A percentile compares a stretch with the other conserved stretches of the same genome.
phyloP scores from a whole-genome alignment of 1,284 basidiomycete genomes.

The Amylostereum areolatum region DNA sequence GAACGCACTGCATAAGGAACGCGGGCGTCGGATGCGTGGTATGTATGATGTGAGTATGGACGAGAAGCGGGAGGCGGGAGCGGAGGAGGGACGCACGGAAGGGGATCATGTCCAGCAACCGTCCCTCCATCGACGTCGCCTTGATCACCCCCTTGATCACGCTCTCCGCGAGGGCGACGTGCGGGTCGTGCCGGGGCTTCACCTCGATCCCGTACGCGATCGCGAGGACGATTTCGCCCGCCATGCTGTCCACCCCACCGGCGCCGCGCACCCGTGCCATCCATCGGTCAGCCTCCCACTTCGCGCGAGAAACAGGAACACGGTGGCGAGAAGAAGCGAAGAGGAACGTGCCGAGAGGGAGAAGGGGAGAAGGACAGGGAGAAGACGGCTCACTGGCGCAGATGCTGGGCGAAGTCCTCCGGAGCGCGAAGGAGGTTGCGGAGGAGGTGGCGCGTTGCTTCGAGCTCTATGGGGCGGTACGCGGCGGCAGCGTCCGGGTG shows the following conservation, averaged over 20 bases:
- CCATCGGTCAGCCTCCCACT: too few relatives aligned
- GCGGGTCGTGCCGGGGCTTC: slow-evolving; percentile 16
- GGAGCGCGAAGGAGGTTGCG: slow-evolving; percentile 21
- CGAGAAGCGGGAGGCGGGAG: not conserved
- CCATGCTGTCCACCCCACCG: slow-evolving; percentile 11
- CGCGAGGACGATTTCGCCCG: slow-evolving; percentile 18
- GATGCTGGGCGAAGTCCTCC: slow-evolving; percentile 15
- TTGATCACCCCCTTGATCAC: slow-evolving; percentile 13
- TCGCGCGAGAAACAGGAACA: too few relatives aligned
- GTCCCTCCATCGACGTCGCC: slow-evolving; percentile 14
- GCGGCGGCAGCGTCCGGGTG: slow-evolving; percentile 15
- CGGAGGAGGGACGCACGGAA: slow-evolving; percentile 12
- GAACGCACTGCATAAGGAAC: slow-evolving; percentile 8
- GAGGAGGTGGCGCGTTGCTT: slow-evolving; percentile 27
- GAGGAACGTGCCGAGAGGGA: not conserved
- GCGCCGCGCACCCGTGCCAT: too few relatives aligned
- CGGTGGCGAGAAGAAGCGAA: too few relatives aligned
- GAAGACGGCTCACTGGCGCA: slow-evolving; percentile 20
- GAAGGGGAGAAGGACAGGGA: not conserved
- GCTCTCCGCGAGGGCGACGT: slow-evolving; percentile 18
- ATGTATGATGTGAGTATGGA: not conserved
- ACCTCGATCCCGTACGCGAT: slow-evolving; percentile 23
- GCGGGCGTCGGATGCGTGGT: slow-evolving; percentile 1
- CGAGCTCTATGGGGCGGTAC: slow-evolving; percentile 24
- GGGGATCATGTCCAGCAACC: slow-evolving; percentile 19